Base-by-base conservation (phyloP, 176 grass and related monocot genomes). In the Stipa capillata region DNA sequence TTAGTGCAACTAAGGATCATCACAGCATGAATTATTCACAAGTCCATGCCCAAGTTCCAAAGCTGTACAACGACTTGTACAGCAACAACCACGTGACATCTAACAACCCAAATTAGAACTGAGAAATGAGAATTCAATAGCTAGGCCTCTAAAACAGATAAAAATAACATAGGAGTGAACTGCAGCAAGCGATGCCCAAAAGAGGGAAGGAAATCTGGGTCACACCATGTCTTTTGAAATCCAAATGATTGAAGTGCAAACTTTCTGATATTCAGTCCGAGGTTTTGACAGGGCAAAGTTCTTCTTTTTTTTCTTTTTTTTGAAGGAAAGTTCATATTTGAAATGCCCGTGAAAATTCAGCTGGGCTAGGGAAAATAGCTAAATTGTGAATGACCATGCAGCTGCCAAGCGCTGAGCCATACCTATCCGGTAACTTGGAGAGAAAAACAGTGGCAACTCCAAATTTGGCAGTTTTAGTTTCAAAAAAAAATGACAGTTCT, bases 1-100 rank as follows among this genome's bases (percentile, higher is more conserved):
- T 70, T 43, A 58, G 18, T 68, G 21, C 29, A 32, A 32, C 60
- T 47, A 50, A 75, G 77, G 32, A 49, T 44, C 52, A 68, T 41
- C 24, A 37, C 10, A 42, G 8, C 84, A 86, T 37, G 49, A 39
- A 47, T 58, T 73, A 37, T 77, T 33, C 4, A 28, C 45, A 47
- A 1, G 7, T 44, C 44, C 51, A 20, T 70, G 13, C 43, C 0
- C 0, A 85, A 41, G 11, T 31, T 71, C 75, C 47, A 55, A 18
- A 20, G 27, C 0, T 63, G 68, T 35, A 64, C 23, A 79, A 32
- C 34, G 35, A 45, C 27, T 35, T 32, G 1, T 51, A 10, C 7
- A 86, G 77, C 41, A 57, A 67, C 70, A 69, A 49, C 48, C 45
- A 32, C 17, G 36, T 57, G 34, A 28, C 48, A 81, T 65, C 58